Conservation (phyloP, 2,329 filamentous ascomycete species). For the Phaeoacremonium minimum region DNA sequence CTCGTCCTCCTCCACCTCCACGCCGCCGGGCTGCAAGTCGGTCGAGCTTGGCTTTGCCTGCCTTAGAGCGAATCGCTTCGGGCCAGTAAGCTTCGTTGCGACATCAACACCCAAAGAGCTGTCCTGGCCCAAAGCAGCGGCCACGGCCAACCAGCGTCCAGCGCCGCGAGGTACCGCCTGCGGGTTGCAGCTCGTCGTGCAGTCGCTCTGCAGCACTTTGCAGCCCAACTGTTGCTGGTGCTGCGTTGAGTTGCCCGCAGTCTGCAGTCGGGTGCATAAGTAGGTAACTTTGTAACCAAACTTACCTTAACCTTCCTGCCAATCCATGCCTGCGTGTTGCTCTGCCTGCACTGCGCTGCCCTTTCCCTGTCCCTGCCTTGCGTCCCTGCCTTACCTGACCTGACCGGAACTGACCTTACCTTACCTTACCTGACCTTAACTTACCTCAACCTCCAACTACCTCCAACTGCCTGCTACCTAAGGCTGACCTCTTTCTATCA, state of each 20-base stretch:
- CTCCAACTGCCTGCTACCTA: conserved; percentile 1
- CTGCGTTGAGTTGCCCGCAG: too few species aligned
- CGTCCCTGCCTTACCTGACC: neutral
- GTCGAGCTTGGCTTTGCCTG: too few species aligned
- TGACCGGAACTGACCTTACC: neutral
- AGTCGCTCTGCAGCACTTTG: neutral
- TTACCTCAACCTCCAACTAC: neutral
- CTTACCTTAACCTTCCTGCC: too few species aligned
- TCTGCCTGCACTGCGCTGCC: conserved; percentile 3
- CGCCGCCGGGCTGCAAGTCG: too few species aligned
- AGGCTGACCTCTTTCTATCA: too few species aligned
- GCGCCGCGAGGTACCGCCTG: neutral
- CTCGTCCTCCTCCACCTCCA: too few species aligned
- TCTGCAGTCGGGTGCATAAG: too few species aligned
- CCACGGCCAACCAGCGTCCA: neutral
- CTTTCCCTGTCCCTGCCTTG: conserved; percentile 3
- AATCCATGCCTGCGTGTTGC: too few species aligned
- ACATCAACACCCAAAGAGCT: neutral
- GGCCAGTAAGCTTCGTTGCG: neutral
- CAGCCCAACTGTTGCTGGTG: neutral
- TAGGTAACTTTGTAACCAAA: too few species aligned
- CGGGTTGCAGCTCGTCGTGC: too few species aligned
- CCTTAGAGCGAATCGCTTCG: neutral
- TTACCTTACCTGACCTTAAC: conserved; percentile 1
- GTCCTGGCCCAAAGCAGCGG: neutral